Percentiles rank a stretch among this genome's conserved stretches.
Conservation (phyloP, 768 basidiomycete genomes). For the Naganishia randhawae region DNA sequence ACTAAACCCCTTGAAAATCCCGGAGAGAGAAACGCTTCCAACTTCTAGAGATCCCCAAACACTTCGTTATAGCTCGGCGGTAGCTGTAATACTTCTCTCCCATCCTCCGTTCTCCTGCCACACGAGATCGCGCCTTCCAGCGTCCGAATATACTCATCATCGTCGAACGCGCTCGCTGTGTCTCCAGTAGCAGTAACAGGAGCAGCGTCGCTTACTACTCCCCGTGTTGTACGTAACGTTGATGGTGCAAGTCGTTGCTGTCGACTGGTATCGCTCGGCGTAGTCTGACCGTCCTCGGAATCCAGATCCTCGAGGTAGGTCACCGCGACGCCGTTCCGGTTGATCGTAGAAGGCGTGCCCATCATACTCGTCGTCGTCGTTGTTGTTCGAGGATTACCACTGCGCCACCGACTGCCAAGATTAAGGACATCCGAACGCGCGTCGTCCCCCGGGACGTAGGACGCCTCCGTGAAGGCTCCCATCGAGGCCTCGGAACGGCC, state of each 20-base stretch:
- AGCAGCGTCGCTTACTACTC: too few relatives aligned
- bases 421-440: slow-evolving; percentile 3
- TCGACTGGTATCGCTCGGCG: not conserved
- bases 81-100: not conserved
- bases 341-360: not conserved
- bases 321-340: not conserved
- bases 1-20: not conserved
- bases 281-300: not conserved
- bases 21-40: not conserved
- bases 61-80: slow-evolving; percentile 18
- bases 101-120: not conserved
- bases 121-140: slow-evolving; percentile 12
- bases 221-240: not conserved
- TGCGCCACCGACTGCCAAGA: slow-evolving; percentile 5
- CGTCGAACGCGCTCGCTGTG: slow-evolving; percentile 2
- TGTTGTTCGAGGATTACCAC: too few relatives aligned
- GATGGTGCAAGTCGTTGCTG: not conserved
- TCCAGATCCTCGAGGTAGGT: slow-evolving; percentile 10
- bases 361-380: too few relatives aligned
- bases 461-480: slow-evolving; percentile 4
- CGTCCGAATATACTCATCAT: slow-evolving; percentile 18
- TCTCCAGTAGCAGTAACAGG: too few relatives aligned
- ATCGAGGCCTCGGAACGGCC: slow-evolving; percentile 10
- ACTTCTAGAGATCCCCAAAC: slow-evolving; percentile 1
- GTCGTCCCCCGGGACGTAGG: slow-evolving; percentile 13